Evolutionary conservation across 1,284 basidiomycete species (phyloP).

Genomic region (Athelia psychrophila): DNA sequence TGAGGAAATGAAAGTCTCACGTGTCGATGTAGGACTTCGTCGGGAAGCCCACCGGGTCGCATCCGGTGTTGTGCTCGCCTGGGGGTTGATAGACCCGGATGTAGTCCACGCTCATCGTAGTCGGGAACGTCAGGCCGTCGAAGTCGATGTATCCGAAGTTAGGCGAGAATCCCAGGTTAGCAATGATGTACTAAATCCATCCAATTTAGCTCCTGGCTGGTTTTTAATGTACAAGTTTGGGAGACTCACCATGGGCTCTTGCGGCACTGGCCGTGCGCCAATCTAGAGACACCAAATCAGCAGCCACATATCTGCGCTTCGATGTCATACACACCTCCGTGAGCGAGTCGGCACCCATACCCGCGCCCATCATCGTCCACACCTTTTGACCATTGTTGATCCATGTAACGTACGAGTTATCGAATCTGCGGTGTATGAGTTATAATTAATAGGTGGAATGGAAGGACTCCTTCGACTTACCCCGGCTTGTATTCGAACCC

Average conservation of each 20-base stretch:
- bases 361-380: slow-evolving; percentile 43
- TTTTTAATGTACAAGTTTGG: not conserved
- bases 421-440: slow-evolving; percentile 34
- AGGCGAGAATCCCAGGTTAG: slow-evolving; percentile 39
- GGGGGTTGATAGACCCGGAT: slow-evolving; percentile 41
- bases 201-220: too few species aligned
- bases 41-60: slow-evolving; percentile 35
- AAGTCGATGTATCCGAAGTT: slow-evolving; percentile 40
- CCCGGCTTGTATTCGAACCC: slow-evolving; percentile 31
- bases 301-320: slow-evolving; percentile 9
- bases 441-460: too few species aligned
- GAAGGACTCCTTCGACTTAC: too few species aligned
- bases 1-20: slow-evolving; percentile 22
- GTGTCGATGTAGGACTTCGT: slow-evolving; percentile 30
- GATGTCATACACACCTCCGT: not conserved
- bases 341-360: slow-evolving; percentile 32
- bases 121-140: slow-evolving; percentile 28
- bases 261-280: slow-evolving; percentile 43
- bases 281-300: slow-evolving; percentile 27
- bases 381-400: slow-evolving; percentile 33
- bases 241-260: slow-evolving; percentile 48
- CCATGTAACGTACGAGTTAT: slow-evolving; percentile 51
- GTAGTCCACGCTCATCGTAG: slow-evolving; percentile 40
- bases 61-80: slow-evolving; percentile 33
- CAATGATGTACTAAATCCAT: slow-evolving; percentile 32